Percentiles rank a stretch among this genome's conserved stretches.
Evolutionary conservation across 2,329 filamentous ascomycete genomes (phyloP).

Genomic region (Cercospora sp.): DNA sequence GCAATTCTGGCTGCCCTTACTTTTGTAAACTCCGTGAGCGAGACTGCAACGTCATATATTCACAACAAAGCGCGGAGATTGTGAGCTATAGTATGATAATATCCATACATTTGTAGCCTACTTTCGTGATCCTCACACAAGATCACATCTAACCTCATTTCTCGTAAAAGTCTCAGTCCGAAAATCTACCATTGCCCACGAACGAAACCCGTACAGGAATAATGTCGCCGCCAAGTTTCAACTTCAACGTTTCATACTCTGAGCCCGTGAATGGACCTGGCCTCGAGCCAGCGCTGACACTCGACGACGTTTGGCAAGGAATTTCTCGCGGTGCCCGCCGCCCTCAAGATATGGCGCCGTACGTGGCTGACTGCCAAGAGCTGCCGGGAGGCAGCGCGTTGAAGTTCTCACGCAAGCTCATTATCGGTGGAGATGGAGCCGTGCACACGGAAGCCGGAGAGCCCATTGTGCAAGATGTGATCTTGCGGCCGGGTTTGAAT

Average conservation of each 20-base stretch:
- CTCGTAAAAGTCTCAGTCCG: too few relatives aligned
- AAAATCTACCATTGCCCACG: too few relatives aligned
- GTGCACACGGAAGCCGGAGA: neutral
- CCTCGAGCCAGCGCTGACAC: neutral
- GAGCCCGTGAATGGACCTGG: neutral
- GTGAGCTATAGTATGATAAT: too few relatives aligned
- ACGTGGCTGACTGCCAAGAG: neutral
- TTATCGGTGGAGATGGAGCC: neutral
- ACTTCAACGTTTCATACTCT: neutral
- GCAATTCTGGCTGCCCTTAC: neutral
- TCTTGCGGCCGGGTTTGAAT: neutral
- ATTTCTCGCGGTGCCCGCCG: neutral
- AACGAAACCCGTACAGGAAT: neutral
- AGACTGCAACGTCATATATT: neutral
- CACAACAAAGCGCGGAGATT: neutral
- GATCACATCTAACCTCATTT: too few relatives aligned
- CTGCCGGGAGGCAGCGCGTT: neutral
- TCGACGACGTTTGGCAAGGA: neutral
- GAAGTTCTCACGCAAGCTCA: neutral
- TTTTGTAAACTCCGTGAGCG: neutral
- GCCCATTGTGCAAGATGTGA: neutral
- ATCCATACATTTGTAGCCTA: too few relatives aligned
- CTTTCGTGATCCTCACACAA: too few relatives aligned
- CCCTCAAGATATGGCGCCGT: neutral
- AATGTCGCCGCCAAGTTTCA: neutral